Base-by-base conservation (phyloP, 768 basidiomycete genomes). In the Infundibulicybe gibba region DNA sequence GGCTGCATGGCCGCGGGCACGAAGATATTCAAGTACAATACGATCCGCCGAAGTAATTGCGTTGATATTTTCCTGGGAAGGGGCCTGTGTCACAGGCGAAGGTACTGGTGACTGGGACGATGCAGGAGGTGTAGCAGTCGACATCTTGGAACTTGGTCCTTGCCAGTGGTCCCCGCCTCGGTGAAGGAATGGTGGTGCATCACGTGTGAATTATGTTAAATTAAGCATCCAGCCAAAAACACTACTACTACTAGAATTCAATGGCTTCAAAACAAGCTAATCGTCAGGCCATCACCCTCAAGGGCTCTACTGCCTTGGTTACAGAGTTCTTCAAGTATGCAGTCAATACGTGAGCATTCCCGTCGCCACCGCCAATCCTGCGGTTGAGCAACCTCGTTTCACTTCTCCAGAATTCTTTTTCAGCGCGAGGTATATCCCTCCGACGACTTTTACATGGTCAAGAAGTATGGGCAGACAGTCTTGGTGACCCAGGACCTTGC, bases 251-350 rank as follows among this genome's bases (percentile, higher is more conserved):
- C 35, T 34, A 30, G 19, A 21, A 30, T 32, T 40, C 40, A 49
- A 74, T 70, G 72, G 64, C 70, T 25, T 63, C 70, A 30, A 79
- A 70, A 55, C 77, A 79, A 65, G 72, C 74, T 32, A 75, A 71
- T 32, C 81, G 81, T 37, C 85, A 89, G 51, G 83, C 87, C 3
- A 95, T 98, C 54, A 94, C 91, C 0, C 85, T 99, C 66, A 97
- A 97, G 60, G 97, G 97, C 2, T 95, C 93, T 0, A 92, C 93
- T 2, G 77, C 82, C 34, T 77, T 97, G 15, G 95, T 98, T 47
- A 95, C 93, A 0, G 97, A 99, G 58, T 98, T 99, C 76, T 98
- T 99, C 77, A 97, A 97, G 71, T 98, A 94, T 67, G 89, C 91
- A n/a, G 92, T 93, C 55, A 97, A 97, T 72, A 94, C 88, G 93